These are phyloP conservation scores for Barnettozyma sp. DNA, from an alignment of 805 yeast species.

Conservation along the genomic window DNA sequence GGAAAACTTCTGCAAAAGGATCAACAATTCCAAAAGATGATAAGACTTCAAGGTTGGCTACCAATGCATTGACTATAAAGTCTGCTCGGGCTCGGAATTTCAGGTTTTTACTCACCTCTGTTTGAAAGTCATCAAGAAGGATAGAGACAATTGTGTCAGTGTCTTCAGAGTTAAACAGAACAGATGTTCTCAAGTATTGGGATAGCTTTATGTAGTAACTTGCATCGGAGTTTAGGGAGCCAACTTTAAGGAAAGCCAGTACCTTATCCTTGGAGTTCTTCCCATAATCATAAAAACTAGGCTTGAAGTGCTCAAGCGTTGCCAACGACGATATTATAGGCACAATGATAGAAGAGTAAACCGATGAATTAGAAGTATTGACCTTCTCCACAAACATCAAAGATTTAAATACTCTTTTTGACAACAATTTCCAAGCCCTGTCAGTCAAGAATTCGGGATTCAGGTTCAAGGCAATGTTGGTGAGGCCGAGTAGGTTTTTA, in stretches of 20 bases:
- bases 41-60: conserved; percentile 21
- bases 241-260: conserved; percentile 40
- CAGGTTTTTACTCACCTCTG: conserved; percentile 25
- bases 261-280: conserved; percentile 42
- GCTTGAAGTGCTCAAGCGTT: conserved; percentile 37
- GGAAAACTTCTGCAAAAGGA: conserved; percentile 10
- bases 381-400: conserved; percentile 25
- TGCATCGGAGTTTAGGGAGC: conserved; percentile 48
- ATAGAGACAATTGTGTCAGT: conserved; percentile 25
- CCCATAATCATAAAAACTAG: conserved; percentile 48
- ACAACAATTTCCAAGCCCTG: conserved; percentile 26
- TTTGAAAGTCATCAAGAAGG: conserved; percentile 24
- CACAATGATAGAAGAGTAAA: conserved; percentile 41
- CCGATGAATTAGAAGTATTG: conserved; percentile 30
- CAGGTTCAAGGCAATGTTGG: conserved; percentile 27
- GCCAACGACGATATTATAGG: conserved; percentile 44
- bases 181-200: conserved; percentile 17
- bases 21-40: conserved; percentile 2
- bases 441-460: conserved; percentile 18
- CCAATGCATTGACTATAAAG: conserved; percentile 28
- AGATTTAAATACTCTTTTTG: conserved; percentile 29
- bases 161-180: conserved; percentile 12
- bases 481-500: conserved; percentile 34
- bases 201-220: conserved; percentile 35
- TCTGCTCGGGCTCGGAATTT: conserved; percentile 27